Evolutionary conservation across 2,329 filamentous ascomycete genomes (phyloP).

Genomic region (Fusarium sp.): DNA sequence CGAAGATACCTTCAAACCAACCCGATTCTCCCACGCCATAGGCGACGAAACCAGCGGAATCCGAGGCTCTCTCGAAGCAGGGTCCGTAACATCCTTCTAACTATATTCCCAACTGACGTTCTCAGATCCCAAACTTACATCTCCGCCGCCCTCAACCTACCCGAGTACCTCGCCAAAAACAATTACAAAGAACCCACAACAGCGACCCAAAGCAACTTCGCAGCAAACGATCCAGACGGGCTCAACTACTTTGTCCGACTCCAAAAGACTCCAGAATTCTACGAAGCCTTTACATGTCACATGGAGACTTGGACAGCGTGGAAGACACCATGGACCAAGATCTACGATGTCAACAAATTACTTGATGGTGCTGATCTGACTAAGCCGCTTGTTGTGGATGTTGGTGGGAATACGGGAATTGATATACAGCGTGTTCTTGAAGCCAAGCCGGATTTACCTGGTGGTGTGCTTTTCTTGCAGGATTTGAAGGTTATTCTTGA

Average conservation of each 20-base stretch:
- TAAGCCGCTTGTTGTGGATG: conserved; percentile 29
- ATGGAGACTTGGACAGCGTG: conserved; percentile 38
- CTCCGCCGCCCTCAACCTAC: conserved; percentile 26
- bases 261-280: conserved; percentile 35
- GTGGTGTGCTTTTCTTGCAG: conserved; percentile 21
- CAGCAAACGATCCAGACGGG: conserved; percentile 15
- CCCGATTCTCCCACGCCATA: conserved; percentile 27
- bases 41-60: conserved; percentile 39
- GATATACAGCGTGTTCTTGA: conserved; percentile 32
- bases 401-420: conserved; percentile 35
- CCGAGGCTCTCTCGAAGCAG: conserved; percentile 31
- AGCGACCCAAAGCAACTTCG: conserved; percentile 23
- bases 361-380: conserved; percentile 10
- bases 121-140: conserved; percentile 36
- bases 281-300: conserved; percentile 31
- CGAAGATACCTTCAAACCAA: conserved; percentile 33
- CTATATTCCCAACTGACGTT: rapidly evolving
- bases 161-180: conserved; percentile 33
- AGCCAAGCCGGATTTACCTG: conserved; percentile 1
- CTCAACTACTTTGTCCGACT: conserved; percentile 36
- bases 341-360: conserved; percentile 26
- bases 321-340: conserved; percentile 40
- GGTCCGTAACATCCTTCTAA: neutral
- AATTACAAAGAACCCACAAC: conserved; percentile 22
- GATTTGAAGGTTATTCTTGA: conserved; percentile 32